Base-by-base conservation (phyloP, 805 yeast species). In the Kazachstania bromeliacearum region DNA sequence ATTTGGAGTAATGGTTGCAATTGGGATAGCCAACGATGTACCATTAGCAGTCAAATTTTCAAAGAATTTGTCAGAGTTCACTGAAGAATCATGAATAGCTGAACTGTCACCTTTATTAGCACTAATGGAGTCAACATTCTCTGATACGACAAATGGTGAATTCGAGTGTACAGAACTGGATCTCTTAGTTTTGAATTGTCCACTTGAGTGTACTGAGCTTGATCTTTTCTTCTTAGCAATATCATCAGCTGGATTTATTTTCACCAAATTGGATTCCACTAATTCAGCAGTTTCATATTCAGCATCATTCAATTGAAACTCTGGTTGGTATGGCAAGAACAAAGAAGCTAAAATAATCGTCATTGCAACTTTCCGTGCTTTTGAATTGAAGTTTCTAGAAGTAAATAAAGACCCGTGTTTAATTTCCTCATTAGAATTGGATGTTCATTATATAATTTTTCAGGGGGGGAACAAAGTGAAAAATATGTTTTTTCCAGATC, bases 271-370 rank as follows among this genome's bases (percentile, higher is more conserved):
- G 2, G 55, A 45, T 31, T 54, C 55, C 2, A 52, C 51, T 27
- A 60, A 44, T 15, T 52, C 57, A 13, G 58, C 63, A 31, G 69
- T 59, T 33, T 51, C 57, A 5, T 45, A 46, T 5, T 44, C 41
- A 13, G 48, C 39, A 5, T 55, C 55, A 13, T 57, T 48, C 2
- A 63, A 45, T 43, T 63, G 63, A 45, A 66, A 64, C 44, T 79
- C 83, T n/a, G 80, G 85, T 3, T 85, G 77, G 49, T 76, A 76
- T 2, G 92, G 92, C 32, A 81, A 63, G 47, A 80, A 79, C 74
- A 81, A 62, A 12, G 89, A 77, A 12, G 82, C 87, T 19, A 81
- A 72, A 29, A 78, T 73, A 18, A 79, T 64, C 7, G 85, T 75
- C 88, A 80, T 80, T 18, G 15, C 14, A 26, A n/a, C n/a, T n/a